Evolutionary conservation across 179 eudicot species (phyloP), one percentile per base, ranked within the genome.

Genomic region (Patellifolia procumbens): DNA sequence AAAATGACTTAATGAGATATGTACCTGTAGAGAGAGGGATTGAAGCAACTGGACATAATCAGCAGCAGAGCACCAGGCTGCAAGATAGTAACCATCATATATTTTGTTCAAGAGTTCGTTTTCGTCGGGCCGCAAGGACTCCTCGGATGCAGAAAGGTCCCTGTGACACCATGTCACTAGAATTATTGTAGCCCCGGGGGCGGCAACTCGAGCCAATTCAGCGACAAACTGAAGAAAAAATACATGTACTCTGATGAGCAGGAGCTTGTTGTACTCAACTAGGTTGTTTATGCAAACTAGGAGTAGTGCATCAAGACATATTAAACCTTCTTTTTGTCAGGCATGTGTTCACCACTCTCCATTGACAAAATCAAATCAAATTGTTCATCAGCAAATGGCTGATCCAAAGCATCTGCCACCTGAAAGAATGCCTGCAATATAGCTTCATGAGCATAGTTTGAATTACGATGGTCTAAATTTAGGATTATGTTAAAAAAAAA

Each of bases 271-370:
- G 13, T 59, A 35, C 51, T 72, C 20, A 42, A 58, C 16, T 5
- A 17, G 15, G 31, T 29, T 29, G 26, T 53, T 29, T 28, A 42
- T 24, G 16, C 5, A 39, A 32, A 34, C 19, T n/a, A n/a, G n/a
- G n/a, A 55, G 15, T 29, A 59, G 16, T 22, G 17, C 32, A 55
- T 60, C 12, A 32, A 32, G 26, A 39, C 2, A 39, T 39, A 13
- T 7, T 20, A 24, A 60, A 95, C 99, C 97, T 93, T 93, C 64
- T 70, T 32, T 81, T 95, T 95, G 81, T 95, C 90, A 37, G 99
- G 99, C 99, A 95, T 95, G 86, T 95, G 99, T 82, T 95, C 99
- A 35, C 98, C 99, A 73, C 99, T 95, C 87, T 95, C 99, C 99
- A 95, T 95, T 55, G 99, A 95, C 98, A 98, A 95, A 65, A 91